A percentile compares a stretch with the other conserved stretches of the same genome.
phyloP scores from a whole-genome alignment of 371 early-diverging fungal genomes.

The Mucor circinelloides region DNA sequence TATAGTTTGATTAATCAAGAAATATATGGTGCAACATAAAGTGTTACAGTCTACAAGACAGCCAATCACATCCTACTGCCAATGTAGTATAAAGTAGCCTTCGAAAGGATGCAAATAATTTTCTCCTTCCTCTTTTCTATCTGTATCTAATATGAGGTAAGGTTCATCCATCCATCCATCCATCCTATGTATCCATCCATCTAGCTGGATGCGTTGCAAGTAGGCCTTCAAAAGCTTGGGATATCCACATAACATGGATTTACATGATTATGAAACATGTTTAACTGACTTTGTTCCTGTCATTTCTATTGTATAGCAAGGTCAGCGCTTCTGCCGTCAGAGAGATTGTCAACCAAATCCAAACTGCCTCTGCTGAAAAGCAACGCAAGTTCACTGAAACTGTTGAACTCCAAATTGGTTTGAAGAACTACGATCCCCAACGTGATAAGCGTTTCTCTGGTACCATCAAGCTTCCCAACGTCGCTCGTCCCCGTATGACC shows the following conservation, averaged over 20 bases:
- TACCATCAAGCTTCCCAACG: constrained; percentile 33
- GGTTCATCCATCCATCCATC: constrained; percentile 9
- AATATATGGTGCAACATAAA: background rate
- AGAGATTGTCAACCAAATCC: constrained; percentile 72
- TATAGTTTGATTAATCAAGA: no score
- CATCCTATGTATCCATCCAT: constrained; percentile 14
- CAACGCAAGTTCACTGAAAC: constrained; percentile 94
- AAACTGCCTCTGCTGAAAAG: constrained; percentile 82
- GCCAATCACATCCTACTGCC: background rate
- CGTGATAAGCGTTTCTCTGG: constrained; percentile 41
- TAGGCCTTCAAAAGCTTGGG: background rate
- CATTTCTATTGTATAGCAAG: constrained; percentile 59
- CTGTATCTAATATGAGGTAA: constrained; percentile 26
- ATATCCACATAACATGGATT: background rate
- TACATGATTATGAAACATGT: no score
- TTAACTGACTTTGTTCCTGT: background rate
- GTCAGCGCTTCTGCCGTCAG: constrained; percentile 87
- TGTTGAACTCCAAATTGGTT: constrained; percentile 96
- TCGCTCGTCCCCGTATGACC: constrained; percentile 93
- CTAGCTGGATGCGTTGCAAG: background rate
- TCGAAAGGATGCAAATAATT: background rate
- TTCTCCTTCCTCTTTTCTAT: constrained; percentile 13
- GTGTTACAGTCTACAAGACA: background rate
- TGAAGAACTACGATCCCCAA: constrained; percentile 98
- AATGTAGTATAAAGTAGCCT: background rate